These are phyloP conservation scores for Colletotrichum sp. DNA, from an alignment of 2,329 filamentous ascomycete species.

Conservation along the genomic window DNA sequence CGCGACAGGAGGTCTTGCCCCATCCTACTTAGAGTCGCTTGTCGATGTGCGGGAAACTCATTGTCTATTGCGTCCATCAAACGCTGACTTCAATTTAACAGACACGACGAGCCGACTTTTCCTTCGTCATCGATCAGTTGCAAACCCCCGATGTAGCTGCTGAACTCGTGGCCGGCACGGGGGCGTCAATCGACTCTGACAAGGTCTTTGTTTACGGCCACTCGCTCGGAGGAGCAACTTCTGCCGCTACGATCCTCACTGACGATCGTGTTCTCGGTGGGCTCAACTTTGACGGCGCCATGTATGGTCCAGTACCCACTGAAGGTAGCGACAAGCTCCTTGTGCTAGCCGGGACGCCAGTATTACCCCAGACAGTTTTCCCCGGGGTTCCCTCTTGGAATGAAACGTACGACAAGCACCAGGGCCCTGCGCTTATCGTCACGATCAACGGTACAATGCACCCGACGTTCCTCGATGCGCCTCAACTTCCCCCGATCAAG, in stretches of 20 bases:
- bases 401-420: constrained; percentile 30
- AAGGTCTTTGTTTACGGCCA: constrained; percentile 41
- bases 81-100: constrained; percentile 24
- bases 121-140: constrained; percentile 41
- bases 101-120: constrained; percentile 38
- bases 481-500: background rate
- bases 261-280: constrained; percentile 39
- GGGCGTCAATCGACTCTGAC: background rate
- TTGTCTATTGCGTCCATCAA: background rate
- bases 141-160: background rate
- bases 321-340: constrained; percentile 33
- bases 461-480: constrained; percentile 32
- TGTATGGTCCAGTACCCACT: constrained; percentile 32
- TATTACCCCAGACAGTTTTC: constrained; percentile 21
- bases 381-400: constrained; percentile 33
- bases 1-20: background rate
- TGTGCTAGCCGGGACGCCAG: constrained; percentile 31
- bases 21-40: background rate
- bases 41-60: background rate
- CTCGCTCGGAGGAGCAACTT: constrained; percentile 41
- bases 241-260: constrained; percentile 32
- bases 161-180: background rate
- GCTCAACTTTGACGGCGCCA: constrained; percentile 43
- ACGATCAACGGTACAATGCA: constrained; percentile 30
- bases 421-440: constrained; percentile 28